Conservation (phyloP, 2,329 filamentous ascomycete species). For the Lasiodiplodia theobromae region DNA sequence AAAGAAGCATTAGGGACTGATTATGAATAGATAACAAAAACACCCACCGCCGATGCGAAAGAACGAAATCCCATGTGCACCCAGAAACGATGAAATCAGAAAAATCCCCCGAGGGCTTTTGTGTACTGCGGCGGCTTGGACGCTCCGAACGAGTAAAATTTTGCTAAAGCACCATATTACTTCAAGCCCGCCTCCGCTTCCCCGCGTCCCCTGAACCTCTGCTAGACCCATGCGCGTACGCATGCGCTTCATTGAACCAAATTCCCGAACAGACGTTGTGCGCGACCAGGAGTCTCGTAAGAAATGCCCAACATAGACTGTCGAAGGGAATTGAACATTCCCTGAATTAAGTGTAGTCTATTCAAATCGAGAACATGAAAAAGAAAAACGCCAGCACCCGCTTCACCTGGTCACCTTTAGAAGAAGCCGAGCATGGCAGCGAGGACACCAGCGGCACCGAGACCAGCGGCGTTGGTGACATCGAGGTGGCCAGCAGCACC, state of each 20-base stretch:
- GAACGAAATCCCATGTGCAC: constrained; percentile 11
- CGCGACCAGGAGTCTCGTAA: constrained; percentile 16
- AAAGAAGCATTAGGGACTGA: constrained; percentile 16
- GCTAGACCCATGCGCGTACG: constrained; percentile 18
- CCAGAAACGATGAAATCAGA: constrained; percentile 10
- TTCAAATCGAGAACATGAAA: constrained; percentile 39
- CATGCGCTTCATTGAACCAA: constrained; percentile 19
- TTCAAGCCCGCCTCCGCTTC: constrained; percentile 21
- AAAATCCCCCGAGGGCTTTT: constrained; percentile 15
- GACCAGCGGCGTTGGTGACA: constrained; percentile 48
- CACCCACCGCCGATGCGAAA: constrained; percentile 15
- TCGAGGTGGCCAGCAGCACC: constrained; percentile 51
- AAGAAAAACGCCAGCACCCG: constrained; percentile 45
- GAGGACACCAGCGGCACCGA: constrained; percentile 55
- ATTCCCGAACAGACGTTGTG: constrained; percentile 12
- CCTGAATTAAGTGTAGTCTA: constrained; percentile 44
- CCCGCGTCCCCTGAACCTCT: constrained; percentile 17
- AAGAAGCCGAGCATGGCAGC: constrained; percentile 56
- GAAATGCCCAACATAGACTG: constrained; percentile 26
- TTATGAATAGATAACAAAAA: constrained; percentile 19
- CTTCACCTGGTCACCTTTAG: constrained; percentile 43
- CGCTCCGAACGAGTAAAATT: constrained; percentile 26
- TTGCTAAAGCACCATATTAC: constrained; percentile 28
- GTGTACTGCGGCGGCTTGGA: constrained; percentile 21
- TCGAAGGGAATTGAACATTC: constrained; percentile 11